These are phyloP conservation scores for Paratinospora sagittata DNA, from an alignment of 164 flowering plant genomes.

Conservation along the genomic window DNA sequence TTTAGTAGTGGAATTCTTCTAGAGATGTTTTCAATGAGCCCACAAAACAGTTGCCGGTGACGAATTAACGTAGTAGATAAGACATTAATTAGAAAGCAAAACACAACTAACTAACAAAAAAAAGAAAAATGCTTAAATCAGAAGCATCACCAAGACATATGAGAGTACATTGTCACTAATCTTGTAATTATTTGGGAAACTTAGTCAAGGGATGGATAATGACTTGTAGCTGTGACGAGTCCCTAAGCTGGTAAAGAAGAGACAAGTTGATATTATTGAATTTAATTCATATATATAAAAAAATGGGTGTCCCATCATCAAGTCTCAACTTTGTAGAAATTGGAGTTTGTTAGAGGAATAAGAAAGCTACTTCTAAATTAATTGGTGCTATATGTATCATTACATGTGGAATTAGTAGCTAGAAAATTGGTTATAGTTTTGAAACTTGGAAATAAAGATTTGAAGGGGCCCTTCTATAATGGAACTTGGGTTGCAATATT, in stretches of 20 bases:
- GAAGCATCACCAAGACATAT: background rate
- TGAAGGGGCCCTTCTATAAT: no score
- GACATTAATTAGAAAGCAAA: conserved; percentile 3
- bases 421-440: background rate
- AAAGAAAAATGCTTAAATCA: background rate
- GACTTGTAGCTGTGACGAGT: background rate
- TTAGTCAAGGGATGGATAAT: background rate
- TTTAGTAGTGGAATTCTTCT: background rate
- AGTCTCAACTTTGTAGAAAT: background rate
- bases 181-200: background rate
- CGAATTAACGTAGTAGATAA: background rate
- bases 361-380: background rate
- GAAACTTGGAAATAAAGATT: no score
- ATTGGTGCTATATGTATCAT: background rate
- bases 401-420: background rate
- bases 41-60: background rate
- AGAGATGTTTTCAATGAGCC: background rate
- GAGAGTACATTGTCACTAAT: background rate
- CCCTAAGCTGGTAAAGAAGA: background rate
- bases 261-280: background rate
- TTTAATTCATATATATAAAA: background rate
- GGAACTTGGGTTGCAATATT: no score
- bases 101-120: background rate
- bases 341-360: background rate
- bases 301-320: background rate